Conservation (phyloP, 768 basidiomycete genomes). For the Mycena amicta region DNA sequence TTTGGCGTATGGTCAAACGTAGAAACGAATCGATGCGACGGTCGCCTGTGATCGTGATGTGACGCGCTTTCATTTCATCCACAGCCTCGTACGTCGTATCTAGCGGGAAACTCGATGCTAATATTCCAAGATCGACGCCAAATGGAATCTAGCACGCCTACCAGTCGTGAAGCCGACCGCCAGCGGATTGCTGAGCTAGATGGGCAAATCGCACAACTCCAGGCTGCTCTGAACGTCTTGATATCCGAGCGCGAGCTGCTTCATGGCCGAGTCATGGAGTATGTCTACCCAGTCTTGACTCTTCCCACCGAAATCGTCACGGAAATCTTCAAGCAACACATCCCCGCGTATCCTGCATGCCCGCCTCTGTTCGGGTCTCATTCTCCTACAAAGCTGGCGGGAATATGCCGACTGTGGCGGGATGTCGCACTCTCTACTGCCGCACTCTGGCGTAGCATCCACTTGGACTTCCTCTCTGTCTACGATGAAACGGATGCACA, state of each 20-base stretch:
- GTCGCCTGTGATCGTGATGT: no score
- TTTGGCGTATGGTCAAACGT: no score
- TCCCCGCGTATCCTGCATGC: neutral
- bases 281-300: neutral
- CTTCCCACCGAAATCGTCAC: neutral
- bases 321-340: neutral
- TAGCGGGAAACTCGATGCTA: neutral
- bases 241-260: neutral
- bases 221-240: neutral
- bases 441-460: neutral
- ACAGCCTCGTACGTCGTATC: no score
- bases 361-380: neutral
- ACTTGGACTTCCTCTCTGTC: neutral
- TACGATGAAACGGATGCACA: neutral
- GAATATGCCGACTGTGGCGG: neutral
- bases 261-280: neutral
- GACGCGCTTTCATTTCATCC: no score
- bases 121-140: neutral
- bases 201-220: no score
- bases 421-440: neutral
- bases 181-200: no score
- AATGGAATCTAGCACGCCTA: neutral
- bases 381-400: neutral
- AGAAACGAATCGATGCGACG: no score
- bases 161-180: neutral